Evolutionary conservation across 495 filamentous ascomycete species (phyloP).

Genomic region (Penicillium macrosclerotiorum): DNA sequence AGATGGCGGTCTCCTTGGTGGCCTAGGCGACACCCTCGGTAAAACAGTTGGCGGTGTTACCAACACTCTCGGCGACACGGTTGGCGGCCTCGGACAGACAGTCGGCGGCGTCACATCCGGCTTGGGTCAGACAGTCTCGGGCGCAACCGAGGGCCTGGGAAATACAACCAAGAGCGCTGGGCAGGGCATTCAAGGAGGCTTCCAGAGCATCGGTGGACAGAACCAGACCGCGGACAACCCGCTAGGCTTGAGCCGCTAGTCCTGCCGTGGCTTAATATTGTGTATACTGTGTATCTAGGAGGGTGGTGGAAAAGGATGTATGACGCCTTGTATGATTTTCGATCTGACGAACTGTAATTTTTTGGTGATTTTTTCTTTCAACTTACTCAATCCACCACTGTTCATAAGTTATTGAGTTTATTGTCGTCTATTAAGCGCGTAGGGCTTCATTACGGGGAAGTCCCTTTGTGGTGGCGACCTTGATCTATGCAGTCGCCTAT

Average conservation of each 20-base stretch:
- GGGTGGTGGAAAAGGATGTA: too few relatives aligned
- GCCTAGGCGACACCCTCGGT: slow-evolving; percentile 34
- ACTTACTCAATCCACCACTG: too few relatives aligned
- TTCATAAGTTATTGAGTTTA: too few relatives aligned
- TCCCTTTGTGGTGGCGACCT: too few relatives aligned
- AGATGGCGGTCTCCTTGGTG: slow-evolving; percentile 30
- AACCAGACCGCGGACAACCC: slow-evolving; percentile 27
- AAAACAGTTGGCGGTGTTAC: slow-evolving; percentile 38
- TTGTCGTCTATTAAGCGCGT: too few relatives aligned
- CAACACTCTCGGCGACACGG: slow-evolving; percentile 29
- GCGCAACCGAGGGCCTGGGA: slow-evolving; percentile 30
- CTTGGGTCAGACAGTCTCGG: slow-evolving; percentile 33
- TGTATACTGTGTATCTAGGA: too few relatives aligned
- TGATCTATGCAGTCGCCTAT: too few relatives aligned
- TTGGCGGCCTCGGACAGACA: slow-evolving; percentile 36
- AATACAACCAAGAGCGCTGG: slow-evolving; percentile 32
- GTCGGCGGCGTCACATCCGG: slow-evolving; percentile 33
- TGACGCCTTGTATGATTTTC: too few relatives aligned
- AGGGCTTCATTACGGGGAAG: too few relatives aligned
- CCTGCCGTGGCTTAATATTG: too few relatives aligned
- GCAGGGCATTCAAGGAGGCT: slow-evolving; percentile 7
- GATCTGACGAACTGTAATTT: too few relatives aligned
- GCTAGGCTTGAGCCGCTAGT: slow-evolving; percentile 17
- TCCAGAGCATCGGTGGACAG: slow-evolving; percentile 19
- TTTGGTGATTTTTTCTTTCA: too few relatives aligned